These are phyloP conservation scores for Aspergillus udagawae DNA, from an alignment of 2,329 filamentous ascomycete species.

Conservation along the genomic window DNA sequence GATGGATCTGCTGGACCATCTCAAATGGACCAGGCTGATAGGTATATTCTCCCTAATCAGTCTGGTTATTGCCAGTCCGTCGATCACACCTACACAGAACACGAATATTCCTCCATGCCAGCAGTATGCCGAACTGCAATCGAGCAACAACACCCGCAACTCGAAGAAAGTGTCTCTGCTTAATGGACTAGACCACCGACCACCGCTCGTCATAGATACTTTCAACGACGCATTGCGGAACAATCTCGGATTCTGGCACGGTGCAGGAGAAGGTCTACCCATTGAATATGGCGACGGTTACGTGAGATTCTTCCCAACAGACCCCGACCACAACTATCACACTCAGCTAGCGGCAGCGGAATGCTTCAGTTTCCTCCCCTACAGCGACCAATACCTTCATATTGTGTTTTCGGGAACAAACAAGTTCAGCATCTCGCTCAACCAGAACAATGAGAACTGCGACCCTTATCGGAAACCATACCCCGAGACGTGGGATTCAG, in stretches of 20 bases:
- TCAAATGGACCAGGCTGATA: not conserved
- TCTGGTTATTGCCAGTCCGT: not conserved
- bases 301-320: conserved; percentile 55
- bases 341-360: conserved; percentile 51
- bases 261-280: conserved; percentile 57
- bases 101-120: not conserved
- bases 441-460: conserved; percentile 63
- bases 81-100: not conserved
- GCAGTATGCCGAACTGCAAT: not conserved
- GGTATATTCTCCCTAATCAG: not conserved
- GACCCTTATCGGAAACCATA: conserved; percentile 54
- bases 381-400: conserved; percentile 59
- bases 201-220: conserved; percentile 53
- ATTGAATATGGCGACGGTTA: conserved; percentile 50
- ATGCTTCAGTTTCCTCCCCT: conserved; percentile 55
- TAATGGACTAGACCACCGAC: not conserved
- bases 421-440: conserved; percentile 61
- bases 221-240: conserved; percentile 55
- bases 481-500: conserved; percentile 64
- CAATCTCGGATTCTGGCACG: conserved; percentile 62
- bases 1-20: not conserved
- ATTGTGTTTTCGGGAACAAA: conserved; percentile 60
- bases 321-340: conserved; percentile 60
- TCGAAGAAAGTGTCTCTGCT: not conserved
- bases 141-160: not conserved